phyloP scores from a whole-genome alignment of 345 rosid species.

The Draba incana region DNA sequence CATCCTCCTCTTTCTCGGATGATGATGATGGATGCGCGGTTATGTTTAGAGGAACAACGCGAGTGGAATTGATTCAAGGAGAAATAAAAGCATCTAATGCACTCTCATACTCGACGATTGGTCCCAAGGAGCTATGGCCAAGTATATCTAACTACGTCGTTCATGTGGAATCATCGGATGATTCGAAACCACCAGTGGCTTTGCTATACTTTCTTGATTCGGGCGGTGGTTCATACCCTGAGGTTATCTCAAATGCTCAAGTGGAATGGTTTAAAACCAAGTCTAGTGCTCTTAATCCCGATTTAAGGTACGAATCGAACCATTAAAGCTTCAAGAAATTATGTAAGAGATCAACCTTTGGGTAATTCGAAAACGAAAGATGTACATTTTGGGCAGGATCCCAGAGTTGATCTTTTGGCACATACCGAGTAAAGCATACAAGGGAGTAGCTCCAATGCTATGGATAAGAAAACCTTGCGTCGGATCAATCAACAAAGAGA shows the following conservation, averaged over 20 bases:
- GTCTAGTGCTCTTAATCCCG: slow-evolving; percentile 64
- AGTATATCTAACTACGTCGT: slow-evolving; percentile 78
- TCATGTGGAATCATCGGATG: slow-evolving; percentile 46
- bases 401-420: slow-evolving; percentile 96
- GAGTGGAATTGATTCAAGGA: slow-evolving; percentile 59
- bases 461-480: slow-evolving; percentile 68
- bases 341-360: neutral
- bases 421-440: slow-evolving; percentile 78
- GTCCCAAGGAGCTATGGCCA: slow-evolving; percentile 81
- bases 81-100: slow-evolving; percentile 46
- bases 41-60: slow-evolving; percentile 54
- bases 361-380: neutral
- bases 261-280: slow-evolving; percentile 68
- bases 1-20: neutral
- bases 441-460: slow-evolving; percentile 70
- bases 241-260: slow-evolving; percentile 75
- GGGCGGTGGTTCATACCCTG: slow-evolving; percentile 91
- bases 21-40: slow-evolving; percentile 48
- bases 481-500: slow-evolving; percentile 83
- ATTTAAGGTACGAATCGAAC: slow-evolving; percentile 47
- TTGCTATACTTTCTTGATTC: slow-evolving; percentile 87
- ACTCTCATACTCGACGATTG: slow-evolving; percentile 54
- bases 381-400: slow-evolving; percentile 40
- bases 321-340: neutral
- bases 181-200: slow-evolving; percentile 44